phyloP scores from a whole-genome alignment of 2,329 filamentous ascomycete genomes.

The Dactylellina drechsleri region DNA sequence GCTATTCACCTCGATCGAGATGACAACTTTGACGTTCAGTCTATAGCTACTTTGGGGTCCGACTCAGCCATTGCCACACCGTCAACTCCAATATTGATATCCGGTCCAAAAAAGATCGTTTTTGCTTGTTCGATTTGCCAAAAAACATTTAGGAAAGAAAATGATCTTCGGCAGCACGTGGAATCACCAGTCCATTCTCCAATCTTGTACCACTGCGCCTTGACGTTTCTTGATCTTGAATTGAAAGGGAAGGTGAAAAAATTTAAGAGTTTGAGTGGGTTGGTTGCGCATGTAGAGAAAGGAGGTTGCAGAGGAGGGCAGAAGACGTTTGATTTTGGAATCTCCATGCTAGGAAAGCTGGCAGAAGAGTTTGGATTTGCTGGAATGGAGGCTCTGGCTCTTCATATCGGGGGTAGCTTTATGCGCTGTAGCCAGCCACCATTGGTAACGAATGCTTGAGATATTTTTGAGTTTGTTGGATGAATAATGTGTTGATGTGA shows the following conservation, averaged over 20 bases:
- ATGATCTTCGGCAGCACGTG: conserved; percentile 1
- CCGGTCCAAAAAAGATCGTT: background rate
- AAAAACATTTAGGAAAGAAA: background rate
- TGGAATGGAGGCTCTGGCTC: background rate
- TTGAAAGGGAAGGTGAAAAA: background rate
- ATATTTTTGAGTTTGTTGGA: too few relatives aligned
- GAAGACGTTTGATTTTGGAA: conserved; percentile 2
- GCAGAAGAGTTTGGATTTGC: conserved; percentile 22
- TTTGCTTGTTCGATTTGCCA: conserved; percentile 1
- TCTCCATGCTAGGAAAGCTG: conserved; percentile 4
- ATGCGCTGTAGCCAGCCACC: background rate
- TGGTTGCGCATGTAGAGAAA: conserved; percentile 13
- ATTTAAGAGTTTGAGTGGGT: conserved; percentile 25
- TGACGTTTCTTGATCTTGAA: background rate
- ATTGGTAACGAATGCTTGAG: background rate
- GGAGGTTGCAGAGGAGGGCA: conserved; percentile 23
- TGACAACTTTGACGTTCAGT: conserved; percentile 2
- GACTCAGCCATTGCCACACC: conserved; percentile 1
- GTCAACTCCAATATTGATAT: background rate
- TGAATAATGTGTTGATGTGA: too few relatives aligned
- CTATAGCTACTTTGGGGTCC: background rate
- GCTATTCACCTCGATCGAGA: background rate
- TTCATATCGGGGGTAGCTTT: conserved; percentile 7
- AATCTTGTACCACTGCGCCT: conserved; percentile 9
- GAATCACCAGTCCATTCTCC: conserved; percentile 8